Percentiles rank a stretch among this genome's conserved stretches.
phyloP scores from a whole-genome alignment of 2,329 filamentous ascomycete species.

The Graphilbum fragrans region DNA sequence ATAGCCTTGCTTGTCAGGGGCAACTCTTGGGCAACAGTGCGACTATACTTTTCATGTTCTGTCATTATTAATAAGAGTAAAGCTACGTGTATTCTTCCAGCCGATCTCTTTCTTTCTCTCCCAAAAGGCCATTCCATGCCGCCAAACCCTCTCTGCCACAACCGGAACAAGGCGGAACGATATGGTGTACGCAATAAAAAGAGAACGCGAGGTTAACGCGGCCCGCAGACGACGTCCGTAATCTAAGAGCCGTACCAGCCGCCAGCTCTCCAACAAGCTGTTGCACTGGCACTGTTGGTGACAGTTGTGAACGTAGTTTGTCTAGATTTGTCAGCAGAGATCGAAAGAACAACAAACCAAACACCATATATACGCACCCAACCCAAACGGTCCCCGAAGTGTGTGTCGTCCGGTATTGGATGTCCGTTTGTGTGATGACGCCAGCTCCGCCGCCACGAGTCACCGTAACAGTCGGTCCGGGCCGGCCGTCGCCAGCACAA shows the following conservation, averaged over 20 bases:
- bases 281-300: conserved; percentile 21
- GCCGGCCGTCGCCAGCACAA: conserved; percentile 15
- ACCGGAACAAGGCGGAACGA: too few species aligned
- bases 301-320: conserved; percentile 21
- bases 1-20: too few species aligned
- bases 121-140: too few species aligned
- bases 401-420: conserved; percentile 22
- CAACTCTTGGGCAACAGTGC: too few species aligned
- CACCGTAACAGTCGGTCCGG: conserved; percentile 18
- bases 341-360: neutral
- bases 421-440: conserved; percentile 21
- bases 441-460: conserved; percentile 15
- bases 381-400: conserved; percentile 21
- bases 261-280: conserved; percentile 22
- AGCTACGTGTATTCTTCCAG: too few species aligned
- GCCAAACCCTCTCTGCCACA: too few species aligned
- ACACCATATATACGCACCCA: conserved; percentile 17
- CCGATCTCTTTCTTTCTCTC: too few species aligned
- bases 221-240: too few species aligned
- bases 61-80: too few species aligned
- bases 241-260: conserved; percentile 26
- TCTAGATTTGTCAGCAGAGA: conserved; percentile 10
- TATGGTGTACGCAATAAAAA: too few species aligned
- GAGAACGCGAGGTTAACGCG: too few species aligned
- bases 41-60: too few species aligned